Evolutionary conservation across 768 basidiomycete species (phyloP).

Genomic region (Butyriboletus loyo): DNA sequence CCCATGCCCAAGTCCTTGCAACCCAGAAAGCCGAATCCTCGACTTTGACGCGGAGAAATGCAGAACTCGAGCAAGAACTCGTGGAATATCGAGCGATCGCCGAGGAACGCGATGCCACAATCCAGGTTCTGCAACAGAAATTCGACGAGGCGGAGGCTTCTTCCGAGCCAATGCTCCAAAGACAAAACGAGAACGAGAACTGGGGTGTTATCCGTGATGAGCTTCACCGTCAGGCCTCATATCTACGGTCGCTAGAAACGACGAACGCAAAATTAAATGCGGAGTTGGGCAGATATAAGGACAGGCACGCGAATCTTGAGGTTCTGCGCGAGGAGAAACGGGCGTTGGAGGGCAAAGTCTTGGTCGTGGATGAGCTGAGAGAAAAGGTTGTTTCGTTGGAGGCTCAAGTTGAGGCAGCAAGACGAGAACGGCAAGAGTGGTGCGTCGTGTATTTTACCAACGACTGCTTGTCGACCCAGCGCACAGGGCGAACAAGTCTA

Average conservation of each 20-base stretch:
- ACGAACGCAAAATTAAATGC: constrained; percentile 52
- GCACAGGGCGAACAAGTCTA: constrained; percentile 38
- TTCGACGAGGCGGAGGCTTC: constrained; percentile 43
- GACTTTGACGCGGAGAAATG: constrained; percentile 44
- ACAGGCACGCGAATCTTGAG: constrained; percentile 58
- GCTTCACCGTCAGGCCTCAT: constrained; percentile 59
- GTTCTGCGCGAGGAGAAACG: constrained; percentile 75
- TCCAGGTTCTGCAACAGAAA: constrained; percentile 46
- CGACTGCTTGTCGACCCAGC: constrained; percentile 2
- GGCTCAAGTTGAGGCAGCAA: constrained; percentile 60
- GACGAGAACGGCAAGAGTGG: constrained; percentile 59
- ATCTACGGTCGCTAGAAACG: constrained; percentile 58
- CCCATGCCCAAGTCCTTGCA: constrained; percentile 47
- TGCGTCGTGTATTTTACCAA: constrained; percentile 22
- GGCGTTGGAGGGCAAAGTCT: constrained; percentile 52
- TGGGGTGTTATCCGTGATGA: constrained; percentile 68
- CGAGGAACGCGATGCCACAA: constrained; percentile 37
- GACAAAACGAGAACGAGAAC: constrained; percentile 46
- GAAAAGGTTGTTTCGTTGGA: constrained; percentile 56
- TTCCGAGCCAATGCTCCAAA: constrained; percentile 29
- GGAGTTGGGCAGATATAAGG: constrained; percentile 53
- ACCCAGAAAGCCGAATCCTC: constrained; percentile 52
- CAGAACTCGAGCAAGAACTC: constrained; percentile 49
- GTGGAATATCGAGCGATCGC: constrained; percentile 40
- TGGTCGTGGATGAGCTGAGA: constrained; percentile 50